Conservation (phyloP, 73 alveolate genomes). For the Blepharisma stoltei region DNA sequence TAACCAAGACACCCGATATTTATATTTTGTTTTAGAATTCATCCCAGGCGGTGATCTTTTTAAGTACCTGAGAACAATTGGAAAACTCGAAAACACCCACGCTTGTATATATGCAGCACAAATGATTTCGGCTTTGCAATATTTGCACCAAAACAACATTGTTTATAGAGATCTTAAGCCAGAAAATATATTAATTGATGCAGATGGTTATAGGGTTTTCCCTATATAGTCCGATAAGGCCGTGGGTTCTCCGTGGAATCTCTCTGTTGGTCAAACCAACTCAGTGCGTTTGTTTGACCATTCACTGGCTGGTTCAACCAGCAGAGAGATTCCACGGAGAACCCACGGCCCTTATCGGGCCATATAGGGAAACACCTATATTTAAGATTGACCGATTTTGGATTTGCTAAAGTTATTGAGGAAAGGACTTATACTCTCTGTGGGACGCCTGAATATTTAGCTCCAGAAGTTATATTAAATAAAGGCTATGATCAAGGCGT, state of each 20-base stretch:
- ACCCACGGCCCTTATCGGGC: too few relatives aligned
- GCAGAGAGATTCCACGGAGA: too few relatives aligned
- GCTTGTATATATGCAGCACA: background rate
- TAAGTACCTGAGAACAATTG: background rate
- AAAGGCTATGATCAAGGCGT: slow-evolving; percentile 91
- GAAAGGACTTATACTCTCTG: slow-evolving; percentile 91
- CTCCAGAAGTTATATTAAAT: slow-evolving; percentile 91
- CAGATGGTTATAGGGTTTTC: too few relatives aligned
- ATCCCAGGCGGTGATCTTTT: slow-evolving; percentile 14
- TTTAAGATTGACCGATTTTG: slow-evolving; percentile 88
- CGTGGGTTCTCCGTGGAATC: too few relatives aligned
- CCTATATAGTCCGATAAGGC: too few relatives aligned
- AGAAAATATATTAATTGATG: slow-evolving; percentile 82
- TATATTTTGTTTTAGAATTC: slow-evolving; percentile 9
- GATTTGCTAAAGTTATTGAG: slow-evolving; percentile 84
- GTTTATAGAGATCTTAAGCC: slow-evolving; percentile 93
- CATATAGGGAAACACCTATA: too few relatives aligned
- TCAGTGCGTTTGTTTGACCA: too few relatives aligned
- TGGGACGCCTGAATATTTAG: slow-evolving; percentile 93
- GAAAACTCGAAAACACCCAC: background rate
- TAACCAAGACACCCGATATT: background rate
- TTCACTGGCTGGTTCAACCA: too few relatives aligned
- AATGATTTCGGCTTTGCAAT: slow-evolving; percentile 73
- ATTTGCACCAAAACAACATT: slow-evolving; percentile 87
- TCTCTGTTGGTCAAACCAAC: too few relatives aligned